Percentiles rank a stretch among this genome's conserved stretches.
phyloP scores from a whole-genome alignment of 108 stramenopile genomes.

The Nannochloropsis gaditana region DNA sequence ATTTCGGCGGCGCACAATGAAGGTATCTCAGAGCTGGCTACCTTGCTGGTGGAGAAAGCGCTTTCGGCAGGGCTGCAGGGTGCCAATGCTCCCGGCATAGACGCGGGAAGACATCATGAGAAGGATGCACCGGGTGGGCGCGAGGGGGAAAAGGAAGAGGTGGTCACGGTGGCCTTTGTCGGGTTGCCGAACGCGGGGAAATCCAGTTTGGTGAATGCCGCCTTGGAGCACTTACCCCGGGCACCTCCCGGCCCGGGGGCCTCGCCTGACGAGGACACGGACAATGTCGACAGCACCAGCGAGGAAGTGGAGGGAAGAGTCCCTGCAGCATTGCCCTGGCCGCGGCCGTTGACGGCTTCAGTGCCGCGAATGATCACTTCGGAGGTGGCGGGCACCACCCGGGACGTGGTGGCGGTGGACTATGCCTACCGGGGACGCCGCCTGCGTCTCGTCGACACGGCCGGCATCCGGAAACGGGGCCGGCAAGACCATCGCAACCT shows the following conservation, averaged over 20 bases:
- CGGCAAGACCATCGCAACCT: constrained; percentile 33
- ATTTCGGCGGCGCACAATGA: constrained; percentile 52
- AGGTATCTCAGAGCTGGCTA: constrained; percentile 47
- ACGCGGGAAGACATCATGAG: neutral
- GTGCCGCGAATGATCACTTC: neutral
- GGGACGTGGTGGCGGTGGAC: constrained; percentile 53
- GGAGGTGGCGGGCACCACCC: constrained; percentile 25
- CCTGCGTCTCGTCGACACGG: constrained; percentile 51
- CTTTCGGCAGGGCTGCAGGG: neutral
- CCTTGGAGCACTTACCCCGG: constrained; percentile 43
- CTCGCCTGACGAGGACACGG: neutral
- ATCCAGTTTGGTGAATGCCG: constrained; percentile 34
- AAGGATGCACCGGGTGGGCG: neutral
- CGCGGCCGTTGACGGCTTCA: neutral
- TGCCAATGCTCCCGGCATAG: neutral
- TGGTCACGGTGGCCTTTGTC: constrained; percentile 39
- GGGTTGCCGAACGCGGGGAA: constrained; percentile 52
- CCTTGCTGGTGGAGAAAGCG: constrained; percentile 28
- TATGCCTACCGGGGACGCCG: constrained; percentile 41
- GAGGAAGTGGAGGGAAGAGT: neutral
- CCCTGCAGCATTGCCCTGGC: neutral
- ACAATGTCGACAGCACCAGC: neutral
- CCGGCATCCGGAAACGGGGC: constrained; percentile 47
- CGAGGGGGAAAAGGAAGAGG: neutral
- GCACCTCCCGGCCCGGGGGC: neutral